phyloP scores from a whole-genome alignment of 495 filamentous ascomycete genomes.

The Penicillium canescens region DNA sequence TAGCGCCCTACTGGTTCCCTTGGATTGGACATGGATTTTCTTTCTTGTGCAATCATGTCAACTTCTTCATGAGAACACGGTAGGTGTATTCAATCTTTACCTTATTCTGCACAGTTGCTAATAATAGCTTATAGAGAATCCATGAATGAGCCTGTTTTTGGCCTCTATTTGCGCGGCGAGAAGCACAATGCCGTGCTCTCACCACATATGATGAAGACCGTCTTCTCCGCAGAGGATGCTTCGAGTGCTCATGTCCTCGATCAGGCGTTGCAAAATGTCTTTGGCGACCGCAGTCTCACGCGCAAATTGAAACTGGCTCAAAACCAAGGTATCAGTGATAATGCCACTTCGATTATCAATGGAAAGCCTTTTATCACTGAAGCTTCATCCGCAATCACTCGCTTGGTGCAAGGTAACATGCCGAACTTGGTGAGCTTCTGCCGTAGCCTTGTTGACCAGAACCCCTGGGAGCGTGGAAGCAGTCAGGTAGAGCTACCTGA shows the following conservation, averaged over 20 bases:
- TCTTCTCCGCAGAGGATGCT: constrained; percentile 38
- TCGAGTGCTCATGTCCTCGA: constrained; percentile 36
- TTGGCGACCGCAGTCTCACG: constrained; percentile 41
- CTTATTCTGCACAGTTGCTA: constrained; percentile 14
- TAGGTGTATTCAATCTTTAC: constrained; percentile 26
- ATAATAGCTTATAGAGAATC: constrained; percentile 24
- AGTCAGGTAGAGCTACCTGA: constrained; percentile 35
- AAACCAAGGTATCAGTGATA: constrained; percentile 35
- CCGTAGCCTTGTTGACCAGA: constrained; percentile 60
- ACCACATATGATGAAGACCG: constrained; percentile 46
- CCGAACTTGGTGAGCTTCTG: constrained; percentile 58
- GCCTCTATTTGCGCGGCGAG: constrained; percentile 49
- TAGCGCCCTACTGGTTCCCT: constrained; percentile 61
- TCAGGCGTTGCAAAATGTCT: constrained; percentile 49
- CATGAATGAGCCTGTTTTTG: constrained; percentile 50
- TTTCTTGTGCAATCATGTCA: constrained; percentile 45
- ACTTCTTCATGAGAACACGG: constrained; percentile 41
- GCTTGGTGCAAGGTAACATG: constrained; percentile 40
- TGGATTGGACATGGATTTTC: constrained; percentile 54
- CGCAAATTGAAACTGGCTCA: constrained; percentile 33
- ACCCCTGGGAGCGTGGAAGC: constrained; percentile 57
- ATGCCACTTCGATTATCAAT: constrained; percentile 39
- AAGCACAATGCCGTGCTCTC: constrained; percentile 53
- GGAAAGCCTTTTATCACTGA: constrained; percentile 44
- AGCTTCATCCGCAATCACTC: constrained; percentile 32